Evolutionary conservation across 805 yeast species (phyloP).

Genomic region (Monosporozyma siamensis): DNA sequence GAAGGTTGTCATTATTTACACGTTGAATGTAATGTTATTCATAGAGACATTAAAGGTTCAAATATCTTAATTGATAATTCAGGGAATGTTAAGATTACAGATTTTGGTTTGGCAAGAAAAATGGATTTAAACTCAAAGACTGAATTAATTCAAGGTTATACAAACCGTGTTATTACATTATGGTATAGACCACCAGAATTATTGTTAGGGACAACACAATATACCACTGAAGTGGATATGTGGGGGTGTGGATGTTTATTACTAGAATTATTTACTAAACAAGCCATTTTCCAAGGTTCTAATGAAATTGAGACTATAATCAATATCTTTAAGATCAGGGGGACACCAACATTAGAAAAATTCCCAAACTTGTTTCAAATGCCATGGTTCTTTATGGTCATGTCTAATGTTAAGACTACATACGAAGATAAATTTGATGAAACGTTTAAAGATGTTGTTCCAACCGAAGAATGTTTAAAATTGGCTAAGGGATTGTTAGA

Average conservation of each 20-base stretch:
- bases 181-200: slow-evolving; percentile 98
- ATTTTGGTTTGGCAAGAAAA: slow-evolving; percentile 72
- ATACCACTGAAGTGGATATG: slow-evolving; percentile 84
- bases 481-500: slow-evolving; percentile 54
- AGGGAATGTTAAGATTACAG: slow-evolving; percentile 65
- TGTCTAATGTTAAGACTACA: slow-evolving; percentile 39
- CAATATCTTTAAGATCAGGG: slow-evolving; percentile 74
- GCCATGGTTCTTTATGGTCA: slow-evolving; percentile 88
- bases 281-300: slow-evolving; percentile 75
- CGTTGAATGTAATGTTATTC: slow-evolving; percentile 50
- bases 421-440: slow-evolving; percentile 32
- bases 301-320: slow-evolving; percentile 81
- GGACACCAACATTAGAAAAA: slow-evolving; percentile 60
- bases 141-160: slow-evolving; percentile 55
- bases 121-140: slow-evolving; percentile 44
- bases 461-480: slow-evolving; percentile 47
- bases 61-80: slow-evolving; percentile 55
- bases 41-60: slow-evolving; percentile 77
- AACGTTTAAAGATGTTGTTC: slow-evolving; percentile 34
- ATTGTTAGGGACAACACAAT: slow-evolving; percentile 79
- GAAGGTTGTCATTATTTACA: slow-evolving; percentile 66
- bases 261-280: slow-evolving; percentile 65
- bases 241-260: slow-evolving; percentile 96
- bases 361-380: slow-evolving; percentile 76
- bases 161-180: slow-evolving; percentile 88